phyloP scores from a whole-genome alignment of 257 asterid species.

The Nemophila menziesii region DNA sequence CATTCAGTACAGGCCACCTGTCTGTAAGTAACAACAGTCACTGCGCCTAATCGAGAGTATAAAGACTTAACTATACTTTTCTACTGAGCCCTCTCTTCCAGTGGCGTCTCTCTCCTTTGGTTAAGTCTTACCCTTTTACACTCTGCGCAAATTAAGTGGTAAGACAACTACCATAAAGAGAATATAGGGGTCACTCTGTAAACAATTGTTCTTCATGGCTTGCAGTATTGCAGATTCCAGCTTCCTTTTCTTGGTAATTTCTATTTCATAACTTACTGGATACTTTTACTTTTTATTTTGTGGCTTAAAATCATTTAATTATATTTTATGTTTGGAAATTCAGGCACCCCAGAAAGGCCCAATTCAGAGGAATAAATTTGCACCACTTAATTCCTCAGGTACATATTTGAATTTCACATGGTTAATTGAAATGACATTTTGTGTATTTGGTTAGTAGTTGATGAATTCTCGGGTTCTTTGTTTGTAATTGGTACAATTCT shows the following conservation, averaged over 20 bases:
- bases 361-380: conserved; percentile 28
- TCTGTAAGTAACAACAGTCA: too few relatives aligned
- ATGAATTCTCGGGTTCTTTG: not conserved
- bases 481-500: not conserved
- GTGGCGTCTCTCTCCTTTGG: too few relatives aligned
- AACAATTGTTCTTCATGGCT: conserved; percentile 34
- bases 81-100: too few relatives aligned
- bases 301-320: not conserved
- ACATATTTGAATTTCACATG: not conserved
- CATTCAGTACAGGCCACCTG: too few relatives aligned
- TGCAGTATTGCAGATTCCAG: conserved; percentile 47
- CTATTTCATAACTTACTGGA: not conserved
- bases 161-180: too few relatives aligned
- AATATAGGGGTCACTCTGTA: too few relatives aligned
- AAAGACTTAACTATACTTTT: too few relatives aligned
- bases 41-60: too few relatives aligned
- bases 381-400: conserved; percentile 48
- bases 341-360: conserved; percentile 53
- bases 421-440: not conserved
- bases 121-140: too few relatives aligned
- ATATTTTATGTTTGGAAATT: conserved; percentile 7
- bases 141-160: too few relatives aligned
- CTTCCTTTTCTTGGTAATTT: conserved; percentile 51
- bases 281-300: not conserved
- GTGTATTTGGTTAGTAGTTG: not conserved